Evolutionary conservation across 768 basidiomycete genomes (phyloP), one percentile per base, ranked within the genome.

Genomic region (Arthromyces matolae): DNA sequence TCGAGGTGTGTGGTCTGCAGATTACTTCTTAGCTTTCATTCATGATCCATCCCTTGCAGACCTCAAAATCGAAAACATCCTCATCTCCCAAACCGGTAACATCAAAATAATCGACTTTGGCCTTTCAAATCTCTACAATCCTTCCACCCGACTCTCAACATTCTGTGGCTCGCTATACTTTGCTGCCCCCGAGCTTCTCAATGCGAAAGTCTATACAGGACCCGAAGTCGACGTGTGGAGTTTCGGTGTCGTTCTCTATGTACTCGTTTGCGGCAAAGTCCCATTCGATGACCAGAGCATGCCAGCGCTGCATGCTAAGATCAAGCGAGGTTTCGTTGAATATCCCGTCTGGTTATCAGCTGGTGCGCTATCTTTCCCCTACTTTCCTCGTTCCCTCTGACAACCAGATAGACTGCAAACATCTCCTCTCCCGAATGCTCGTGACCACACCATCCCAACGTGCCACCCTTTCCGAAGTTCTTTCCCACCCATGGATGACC

Each of bases 101-200:
- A 98, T 98, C 77, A 99, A 98, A 78, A 97, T 98, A 53, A 99
- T 98, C 65, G 95, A 99, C 69, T 99, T 98, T 68, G 96, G 96
- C 39, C 77, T 99, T 7, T 97, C 95, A 2, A 99, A 98, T 70
- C 77, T 99, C 10, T 98, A 85, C 64, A 83, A 95, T 58, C 95
- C 96, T 2, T 60, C 70, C 8, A 60, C 69, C 40, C 90, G 93
- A 62, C 81, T 99, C 1, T 81, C 89, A 19, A 99, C 96, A 0
- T 99, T 99, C 64, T 99, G 96, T 60, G 95, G 96, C 18, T 96
- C 92, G 0, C 74, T 99, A 22, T 99, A 99, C 68, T 99, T 99
- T 70, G 96, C 96, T 25, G 96, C 96, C 0, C 96, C 96, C 5
- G 95, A 99, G 65, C 75, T 98, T 18, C 83, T 98, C 54, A 97